phyloP scores from a whole-genome alignment of 306 rosid species.

The Styphnolobium japonicum region DNA sequence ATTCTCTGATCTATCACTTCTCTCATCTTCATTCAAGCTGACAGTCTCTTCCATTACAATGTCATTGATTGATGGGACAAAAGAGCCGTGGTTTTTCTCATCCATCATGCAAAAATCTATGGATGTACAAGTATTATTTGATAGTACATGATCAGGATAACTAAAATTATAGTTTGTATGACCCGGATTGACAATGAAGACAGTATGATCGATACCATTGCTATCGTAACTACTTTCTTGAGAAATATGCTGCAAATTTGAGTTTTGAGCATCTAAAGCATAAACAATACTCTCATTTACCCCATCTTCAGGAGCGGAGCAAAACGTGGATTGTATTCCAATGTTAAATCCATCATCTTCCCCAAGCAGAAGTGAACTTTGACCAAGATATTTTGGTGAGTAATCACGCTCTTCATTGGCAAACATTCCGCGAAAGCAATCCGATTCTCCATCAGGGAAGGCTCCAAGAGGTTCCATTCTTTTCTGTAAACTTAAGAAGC shows the following conservation, averaged over 20 bases:
- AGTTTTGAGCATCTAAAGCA: constrained; percentile 3
- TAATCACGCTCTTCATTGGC: constrained; percentile 24
- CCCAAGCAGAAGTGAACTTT: constrained; percentile 25
- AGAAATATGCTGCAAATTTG: constrained; percentile 13
- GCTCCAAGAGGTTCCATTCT: constrained; percentile 62
- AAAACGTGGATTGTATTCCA: constrained; percentile 33
- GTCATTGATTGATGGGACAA: constrained; percentile 28
- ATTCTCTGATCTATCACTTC: constrained; percentile 13
- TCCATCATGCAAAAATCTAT: background rate
- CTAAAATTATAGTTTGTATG: background rate
- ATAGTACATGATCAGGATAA: background rate
- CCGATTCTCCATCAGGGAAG: constrained; percentile 70
- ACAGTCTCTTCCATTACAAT: constrained; percentile 32
- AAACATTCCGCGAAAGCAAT: constrained; percentile 37
- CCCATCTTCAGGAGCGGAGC: constrained; percentile 18
- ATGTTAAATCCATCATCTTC: constrained; percentile 37
- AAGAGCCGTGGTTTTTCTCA: constrained; percentile 19
- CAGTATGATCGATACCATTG: background rate
- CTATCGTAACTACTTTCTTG: constrained; percentile 41
- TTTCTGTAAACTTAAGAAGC: background rate
- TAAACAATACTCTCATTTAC: constrained; percentile 4
- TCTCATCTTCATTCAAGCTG: constrained; percentile 10
- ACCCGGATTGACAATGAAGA: constrained; percentile 19
- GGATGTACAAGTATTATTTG: background rate
- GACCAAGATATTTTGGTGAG: constrained; percentile 1